phyloP scores from a whole-genome alignment of 768 basidiomycete species.

The Lactifluus piperatus region DNA sequence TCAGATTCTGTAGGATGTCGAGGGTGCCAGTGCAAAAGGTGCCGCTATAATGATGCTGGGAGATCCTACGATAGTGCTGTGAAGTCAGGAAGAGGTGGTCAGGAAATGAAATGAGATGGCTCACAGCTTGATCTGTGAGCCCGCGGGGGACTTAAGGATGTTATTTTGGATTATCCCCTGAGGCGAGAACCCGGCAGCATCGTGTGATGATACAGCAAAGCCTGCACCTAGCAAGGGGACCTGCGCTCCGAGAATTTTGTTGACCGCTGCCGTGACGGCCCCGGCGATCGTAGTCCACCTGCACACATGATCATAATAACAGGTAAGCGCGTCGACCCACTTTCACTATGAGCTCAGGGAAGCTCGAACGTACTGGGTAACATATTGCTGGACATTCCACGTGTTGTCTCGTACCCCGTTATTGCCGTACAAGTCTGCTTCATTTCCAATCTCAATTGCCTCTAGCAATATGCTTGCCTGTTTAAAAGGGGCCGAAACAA shows the following conservation, averaged over 20 bases:
- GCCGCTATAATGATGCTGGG: conserved; percentile 46
- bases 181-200: conserved; percentile 40
- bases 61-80: conserved; percentile 32
- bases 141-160: conserved; percentile 36
- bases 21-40: conserved; percentile 50
- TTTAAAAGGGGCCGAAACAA: conserved; percentile 33
- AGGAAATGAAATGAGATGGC: conserved; percentile 14
- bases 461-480: conserved; percentile 40
- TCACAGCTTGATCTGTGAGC: conserved; percentile 41
- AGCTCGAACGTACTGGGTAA: conserved; percentile 36
- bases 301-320: neutral
- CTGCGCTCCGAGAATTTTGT: conserved; percentile 31
- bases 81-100: conserved; percentile 1
- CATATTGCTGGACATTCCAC: conserved; percentile 39
- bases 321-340: neutral
- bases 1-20: conserved; percentile 50
- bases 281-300: conserved; percentile 49
- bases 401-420: conserved; percentile 35
- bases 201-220: conserved; percentile 43
- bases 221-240: conserved; percentile 39
- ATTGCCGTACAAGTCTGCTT: conserved; percentile 45
- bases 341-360: neutral
- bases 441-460: conserved; percentile 55
- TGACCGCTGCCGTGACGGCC: conserved; percentile 35
- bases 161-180: conserved; percentile 43